A percentile compares a stretch with the other conserved stretches of the same genome.
Conservation (phyloP, 2,329 filamentous ascomycete species). For the Colletotrichum sp. region DNA sequence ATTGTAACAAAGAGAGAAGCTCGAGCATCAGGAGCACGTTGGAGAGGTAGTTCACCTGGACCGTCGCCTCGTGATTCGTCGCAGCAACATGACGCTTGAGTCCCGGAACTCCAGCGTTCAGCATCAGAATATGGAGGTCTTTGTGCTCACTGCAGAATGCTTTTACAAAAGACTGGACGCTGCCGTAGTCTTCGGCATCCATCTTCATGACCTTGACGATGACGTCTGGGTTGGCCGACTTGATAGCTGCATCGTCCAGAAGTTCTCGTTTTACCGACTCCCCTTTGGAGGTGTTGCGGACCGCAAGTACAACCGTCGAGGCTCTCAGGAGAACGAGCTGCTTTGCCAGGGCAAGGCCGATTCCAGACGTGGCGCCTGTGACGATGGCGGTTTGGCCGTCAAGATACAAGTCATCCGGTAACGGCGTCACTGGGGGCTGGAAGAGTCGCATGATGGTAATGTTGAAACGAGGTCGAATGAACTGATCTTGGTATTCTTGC, state of each 20-base stretch:
- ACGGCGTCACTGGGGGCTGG: neutral
- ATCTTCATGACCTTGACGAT: slow-evolving; percentile 8
- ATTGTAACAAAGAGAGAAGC: slow-evolving; percentile 20
- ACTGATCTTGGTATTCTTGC: neutral
- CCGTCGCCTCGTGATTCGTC: slow-evolving; percentile 24
- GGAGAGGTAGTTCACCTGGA: slow-evolving; percentile 30
- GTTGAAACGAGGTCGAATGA: neutral
- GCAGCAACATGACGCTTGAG: neutral
- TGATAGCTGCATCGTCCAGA: neutral
- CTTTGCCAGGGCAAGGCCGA: slow-evolving; percentile 42
- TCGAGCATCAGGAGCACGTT: slow-evolving; percentile 26
- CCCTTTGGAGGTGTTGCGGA: slow-evolving; percentile 35
- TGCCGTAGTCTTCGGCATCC: slow-evolving; percentile 7
- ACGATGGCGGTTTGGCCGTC: slow-evolving; percentile 37
- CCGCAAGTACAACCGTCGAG: slow-evolving; percentile 44
- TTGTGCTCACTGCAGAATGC: neutral
- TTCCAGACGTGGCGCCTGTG: slow-evolving; percentile 47
- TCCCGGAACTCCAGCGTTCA: slow-evolving; percentile 18
- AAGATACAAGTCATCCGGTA: slow-evolving; percentile 12
- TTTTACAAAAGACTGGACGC: neutral
- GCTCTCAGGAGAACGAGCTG: slow-evolving; percentile 38
- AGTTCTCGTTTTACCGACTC: slow-evolving; percentile 23
- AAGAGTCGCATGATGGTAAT: neutral
- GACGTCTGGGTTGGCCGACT: neutral
- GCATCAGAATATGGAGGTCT: slow-evolving; percentile 5